A percentile compares a stretch with the other conserved stretches of the same genome.
These are phyloP conservation scores for Strigomonas galati DNA, from an alignment of 208 protist genomes.

Conservation along the genomic window DNA sequence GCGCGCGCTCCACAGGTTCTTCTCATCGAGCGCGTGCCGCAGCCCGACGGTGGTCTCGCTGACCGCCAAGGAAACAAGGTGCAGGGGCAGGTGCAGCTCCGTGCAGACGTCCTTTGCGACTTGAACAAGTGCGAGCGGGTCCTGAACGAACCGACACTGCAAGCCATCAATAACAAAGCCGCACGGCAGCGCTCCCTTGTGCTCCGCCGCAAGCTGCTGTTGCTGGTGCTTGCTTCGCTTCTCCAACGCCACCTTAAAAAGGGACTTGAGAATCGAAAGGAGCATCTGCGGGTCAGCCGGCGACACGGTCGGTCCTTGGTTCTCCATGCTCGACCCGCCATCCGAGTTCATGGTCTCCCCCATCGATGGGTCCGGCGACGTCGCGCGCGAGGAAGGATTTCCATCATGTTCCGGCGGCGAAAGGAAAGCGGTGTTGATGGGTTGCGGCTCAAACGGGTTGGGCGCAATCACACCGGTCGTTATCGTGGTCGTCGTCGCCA, in stretches of 20 bases:
- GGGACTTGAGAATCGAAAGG: constrained; percentile 20
- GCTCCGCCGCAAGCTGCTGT: background rate
- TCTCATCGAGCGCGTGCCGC: constrained; percentile 33
- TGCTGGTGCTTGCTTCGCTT: constrained; percentile 4
- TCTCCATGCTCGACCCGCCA: background rate
- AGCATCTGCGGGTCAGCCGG: constrained; percentile 19
- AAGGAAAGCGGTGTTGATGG: background rate
- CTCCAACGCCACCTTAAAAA: constrained; percentile 15
- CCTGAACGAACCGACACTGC: constrained; percentile 40
- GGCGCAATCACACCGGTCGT: background rate
- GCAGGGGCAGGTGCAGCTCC: constrained; percentile 27
- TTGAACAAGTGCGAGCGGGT: constrained; percentile 48
- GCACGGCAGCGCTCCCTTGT: background rate
- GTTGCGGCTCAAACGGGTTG: constrained; percentile 4
- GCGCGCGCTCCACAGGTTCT: constrained; percentile 28
- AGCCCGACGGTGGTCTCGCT: constrained; percentile 60
- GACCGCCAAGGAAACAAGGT: constrained; percentile 60
- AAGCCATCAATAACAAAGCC: constrained; percentile 78
- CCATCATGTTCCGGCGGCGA: background rate
- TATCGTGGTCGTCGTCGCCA: no score
- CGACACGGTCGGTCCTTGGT: background rate
- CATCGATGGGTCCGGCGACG: background rate
- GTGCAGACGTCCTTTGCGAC: constrained; percentile 38
- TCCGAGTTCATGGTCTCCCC: constrained; percentile 1
- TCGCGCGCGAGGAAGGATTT: background rate